Percentiles rank a stretch among this genome's conserved stretches.
These are phyloP conservation scores for Crataegus laevigata DNA, from an alignment of 306 rosid species.

Conservation along the genomic window DNA sequence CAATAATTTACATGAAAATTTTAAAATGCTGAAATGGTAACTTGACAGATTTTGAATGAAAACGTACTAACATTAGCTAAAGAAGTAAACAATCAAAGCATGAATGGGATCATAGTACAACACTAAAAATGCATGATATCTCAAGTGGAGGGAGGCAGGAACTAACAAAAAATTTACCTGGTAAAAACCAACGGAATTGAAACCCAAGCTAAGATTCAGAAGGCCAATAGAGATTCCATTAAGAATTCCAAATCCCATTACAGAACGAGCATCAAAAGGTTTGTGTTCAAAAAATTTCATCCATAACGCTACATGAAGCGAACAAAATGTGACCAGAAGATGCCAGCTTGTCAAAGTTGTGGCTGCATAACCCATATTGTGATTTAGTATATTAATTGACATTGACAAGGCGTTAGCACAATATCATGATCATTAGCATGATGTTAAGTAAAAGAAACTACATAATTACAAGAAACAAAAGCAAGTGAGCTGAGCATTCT, in stretches of 20 bases:
- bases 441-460: too few species aligned
- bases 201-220: conserved; percentile 91
- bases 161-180: conserved; percentile 45
- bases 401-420: neutral
- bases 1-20: neutral
- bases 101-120: neutral
- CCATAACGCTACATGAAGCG: conserved; percentile 83
- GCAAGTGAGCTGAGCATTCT: too few species aligned
- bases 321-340: conserved; percentile 95
- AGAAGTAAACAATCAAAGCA: neutral
- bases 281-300: conserved; percentile 92
- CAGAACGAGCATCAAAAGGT: conserved; percentile 85
- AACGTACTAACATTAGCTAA: neutral
- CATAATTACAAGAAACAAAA: too few species aligned
- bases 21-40: neutral
- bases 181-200: conserved; percentile 95
- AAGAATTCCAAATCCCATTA: conserved; percentile 87
- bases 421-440: neutral
- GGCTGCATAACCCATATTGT: conserved; percentile 39
- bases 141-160: neutral
- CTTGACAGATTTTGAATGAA: neutral
- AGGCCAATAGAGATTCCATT: conserved; percentile 98
- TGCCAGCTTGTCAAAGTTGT: conserved; percentile 99
- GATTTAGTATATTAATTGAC: neutral
- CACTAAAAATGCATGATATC: neutral